Evolutionary conservation across 2,329 filamentous ascomycete genomes (phyloP), one percentile per base, ranked within the genome.

Genomic region (Clonostachys solani): DNA sequence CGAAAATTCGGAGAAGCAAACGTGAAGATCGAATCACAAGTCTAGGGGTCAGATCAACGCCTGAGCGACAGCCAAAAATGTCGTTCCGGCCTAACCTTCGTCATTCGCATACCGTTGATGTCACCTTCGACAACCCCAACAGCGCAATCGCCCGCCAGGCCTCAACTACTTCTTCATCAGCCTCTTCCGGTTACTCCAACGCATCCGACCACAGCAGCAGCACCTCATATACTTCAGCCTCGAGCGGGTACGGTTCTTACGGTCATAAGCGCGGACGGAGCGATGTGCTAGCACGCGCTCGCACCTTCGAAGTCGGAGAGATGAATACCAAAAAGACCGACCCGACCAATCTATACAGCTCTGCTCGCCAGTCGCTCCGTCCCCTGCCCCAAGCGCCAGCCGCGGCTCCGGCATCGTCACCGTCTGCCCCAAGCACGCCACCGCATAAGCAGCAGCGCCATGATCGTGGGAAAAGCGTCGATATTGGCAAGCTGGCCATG

Each of bases 201-300:
- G 58, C 66, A 44, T 83, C 83, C 52, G 79, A 83, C 40, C 72
- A 78, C 46, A 85, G 81, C 59, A 70, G 75, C 46, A 55, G 56
- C 48, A 67, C 87, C 44, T 67, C 87, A 43, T 73, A 86, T 54
- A 89, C 86, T 16, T 92, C 89, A 33, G 77, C 82, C 52, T 89
- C 88, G 34, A 82, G 80, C 62, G 73, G 73, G 42, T 80, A 81
- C 63, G 65, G 55, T 18, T 54, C 62, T 16, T 51, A 67, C 49
- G 62, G 62, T 50, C 89, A 92, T 60, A 87, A 83, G 64, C 82
- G 89, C 62, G 87, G 87, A 50, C 78, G 84, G 64, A 92, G 88
- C 67, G 88, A 94, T 72, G 79, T 79, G 48, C 61, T 68, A 48
- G 76, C 47, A n/a, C 73, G 74, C 40, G 77, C 83, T 60, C 62